Conservation (phyloP, 345 rosid species). For the Brassica juncea region DNA sequence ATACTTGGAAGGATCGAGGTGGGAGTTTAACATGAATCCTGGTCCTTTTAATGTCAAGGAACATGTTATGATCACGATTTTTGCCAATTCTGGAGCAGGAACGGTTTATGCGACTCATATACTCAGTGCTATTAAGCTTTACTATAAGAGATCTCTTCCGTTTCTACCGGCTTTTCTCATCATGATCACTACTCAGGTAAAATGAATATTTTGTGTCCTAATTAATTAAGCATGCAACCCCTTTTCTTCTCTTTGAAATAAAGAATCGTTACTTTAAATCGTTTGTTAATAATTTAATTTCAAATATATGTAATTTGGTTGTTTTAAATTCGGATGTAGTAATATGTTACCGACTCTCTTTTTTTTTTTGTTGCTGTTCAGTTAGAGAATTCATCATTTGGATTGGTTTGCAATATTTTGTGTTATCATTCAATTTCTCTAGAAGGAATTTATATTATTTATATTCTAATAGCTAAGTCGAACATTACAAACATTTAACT, state of each 20-base stretch:
- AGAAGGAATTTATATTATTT: background rate
- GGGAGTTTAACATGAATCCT: slow-evolving; percentile 65
- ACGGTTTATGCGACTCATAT: slow-evolving; percentile 76
- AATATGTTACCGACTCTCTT: background rate
- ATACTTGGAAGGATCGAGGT: slow-evolving; percentile 51
- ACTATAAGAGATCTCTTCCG: slow-evolving; percentile 54
- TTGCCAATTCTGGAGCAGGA: slow-evolving; percentile 80
- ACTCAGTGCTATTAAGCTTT: slow-evolving; percentile 64
- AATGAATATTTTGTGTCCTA: background rate
- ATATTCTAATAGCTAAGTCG: background rate
- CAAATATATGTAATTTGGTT: background rate
- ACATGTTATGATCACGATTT: slow-evolving; percentile 82
- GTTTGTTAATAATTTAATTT: background rate
- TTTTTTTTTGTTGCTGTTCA: background rate
- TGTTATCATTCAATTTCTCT: background rate
- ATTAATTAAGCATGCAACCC: background rate
- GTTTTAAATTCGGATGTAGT: background rate
- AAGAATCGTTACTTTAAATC: background rate
- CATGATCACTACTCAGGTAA: slow-evolving; percentile 82
- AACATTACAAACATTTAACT: background rate
- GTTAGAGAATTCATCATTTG: background rate
- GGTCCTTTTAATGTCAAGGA: slow-evolving; percentile 87
- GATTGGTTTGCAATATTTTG: background rate
- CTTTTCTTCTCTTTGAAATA: background rate
- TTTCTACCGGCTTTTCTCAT: slow-evolving; percentile 65